Conservation (phyloP, 2,329 filamentous ascomycete genomes). For the Cladosporium sp. region DNA sequence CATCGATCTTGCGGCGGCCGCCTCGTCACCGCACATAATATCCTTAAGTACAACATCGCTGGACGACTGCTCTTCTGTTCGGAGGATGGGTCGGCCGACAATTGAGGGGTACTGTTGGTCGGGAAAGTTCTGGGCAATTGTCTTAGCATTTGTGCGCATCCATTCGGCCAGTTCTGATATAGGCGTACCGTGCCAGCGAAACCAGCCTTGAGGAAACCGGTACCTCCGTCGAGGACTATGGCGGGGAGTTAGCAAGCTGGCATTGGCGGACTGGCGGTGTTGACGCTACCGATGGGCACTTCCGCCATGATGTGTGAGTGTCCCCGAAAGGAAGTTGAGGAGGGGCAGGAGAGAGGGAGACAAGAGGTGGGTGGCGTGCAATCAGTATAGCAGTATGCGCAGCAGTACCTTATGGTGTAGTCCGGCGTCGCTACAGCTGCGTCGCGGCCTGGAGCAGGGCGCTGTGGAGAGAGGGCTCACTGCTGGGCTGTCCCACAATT, state of each 20-base stretch:
- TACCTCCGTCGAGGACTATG: slow-evolving; percentile 97
- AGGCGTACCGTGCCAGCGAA: slow-evolving; percentile 77
- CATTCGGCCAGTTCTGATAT: not conserved
- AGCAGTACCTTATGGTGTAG: not conserved
- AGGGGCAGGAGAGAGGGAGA: not conserved
- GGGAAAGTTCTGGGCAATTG: slow-evolving; percentile 75
- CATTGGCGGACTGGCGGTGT: slow-evolving; percentile 1
- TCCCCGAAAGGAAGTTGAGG: slow-evolving; percentile 15
- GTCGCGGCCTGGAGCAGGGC: slow-evolving; percentile 6
- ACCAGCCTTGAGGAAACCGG: slow-evolving; percentile 98
- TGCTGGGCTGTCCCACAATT: not conserved
- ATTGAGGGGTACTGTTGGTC: slow-evolving; percentile 98
- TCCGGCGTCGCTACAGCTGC: not conserved
- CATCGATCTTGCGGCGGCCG: slow-evolving; percentile 91
- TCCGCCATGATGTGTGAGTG: slow-evolving; percentile 38
- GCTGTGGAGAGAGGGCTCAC: not conserved
- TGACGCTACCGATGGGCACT: slow-evolving; percentile 44
- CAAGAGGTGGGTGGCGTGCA: not conserved
- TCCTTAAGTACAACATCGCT: slow-evolving; percentile 77
- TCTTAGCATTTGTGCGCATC: not conserved
- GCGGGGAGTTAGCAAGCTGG: slow-evolving; percentile 17
- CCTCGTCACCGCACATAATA: slow-evolving; percentile 99
- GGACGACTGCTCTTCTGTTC: slow-evolving; percentile 80
- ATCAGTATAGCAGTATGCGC: not conserved
- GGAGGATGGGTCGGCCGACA: slow-evolving; percentile 93